These are phyloP conservation scores for Teunomyces funiuensis DNA, from an alignment of 805 yeast genomes.

Conservation along the genomic window DNA sequence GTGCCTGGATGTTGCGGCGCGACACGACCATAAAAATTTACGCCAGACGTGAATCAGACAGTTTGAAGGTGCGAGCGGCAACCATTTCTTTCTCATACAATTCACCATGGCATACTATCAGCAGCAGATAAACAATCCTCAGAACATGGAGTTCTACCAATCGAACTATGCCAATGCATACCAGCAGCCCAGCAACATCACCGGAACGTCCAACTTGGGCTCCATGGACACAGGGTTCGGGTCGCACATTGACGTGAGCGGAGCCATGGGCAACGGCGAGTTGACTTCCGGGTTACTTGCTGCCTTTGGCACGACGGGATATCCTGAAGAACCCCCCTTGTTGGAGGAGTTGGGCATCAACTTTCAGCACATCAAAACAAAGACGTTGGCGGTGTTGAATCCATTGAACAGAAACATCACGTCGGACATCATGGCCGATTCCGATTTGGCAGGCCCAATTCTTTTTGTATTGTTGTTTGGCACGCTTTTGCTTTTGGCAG, in stretches of 20 bases:
- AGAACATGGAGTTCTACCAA: constrained; percentile 44
- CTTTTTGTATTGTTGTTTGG: constrained; percentile 88
- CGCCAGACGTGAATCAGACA: constrained; percentile 4
- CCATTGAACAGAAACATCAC: constrained; percentile 64
- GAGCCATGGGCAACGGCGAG: constrained; percentile 44
- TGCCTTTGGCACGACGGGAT: constrained; percentile 90
- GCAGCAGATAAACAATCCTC: constrained; percentile 32
- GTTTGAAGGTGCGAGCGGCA: not conserved
- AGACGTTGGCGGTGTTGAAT: constrained; percentile 82
- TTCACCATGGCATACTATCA: constrained; percentile 42
- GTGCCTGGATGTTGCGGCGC: not conserved
- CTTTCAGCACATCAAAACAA: constrained; percentile 79
- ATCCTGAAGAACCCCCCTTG: constrained; percentile 91
- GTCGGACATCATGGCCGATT: constrained; percentile 76
- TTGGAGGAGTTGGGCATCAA: constrained; percentile 93
- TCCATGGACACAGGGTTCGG: constrained; percentile 42
- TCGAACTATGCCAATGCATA: constrained; percentile 35
- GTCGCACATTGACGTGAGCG: constrained; percentile 36
- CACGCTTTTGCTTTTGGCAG: constrained; percentile 74
- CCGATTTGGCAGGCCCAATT: constrained; percentile 94
- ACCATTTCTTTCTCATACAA: not conserved
- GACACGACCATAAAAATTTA: constrained; percentile 6
- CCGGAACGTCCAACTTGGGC: constrained; percentile 27
- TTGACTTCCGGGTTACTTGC: constrained; percentile 79
- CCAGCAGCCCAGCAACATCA: constrained; percentile 19